Percentiles rank a stretch among this genome's conserved stretches.
Evolutionary conservation across 2,329 filamentous ascomycete species (phyloP).

Genomic region (Claviceps lovelessii): DNA sequence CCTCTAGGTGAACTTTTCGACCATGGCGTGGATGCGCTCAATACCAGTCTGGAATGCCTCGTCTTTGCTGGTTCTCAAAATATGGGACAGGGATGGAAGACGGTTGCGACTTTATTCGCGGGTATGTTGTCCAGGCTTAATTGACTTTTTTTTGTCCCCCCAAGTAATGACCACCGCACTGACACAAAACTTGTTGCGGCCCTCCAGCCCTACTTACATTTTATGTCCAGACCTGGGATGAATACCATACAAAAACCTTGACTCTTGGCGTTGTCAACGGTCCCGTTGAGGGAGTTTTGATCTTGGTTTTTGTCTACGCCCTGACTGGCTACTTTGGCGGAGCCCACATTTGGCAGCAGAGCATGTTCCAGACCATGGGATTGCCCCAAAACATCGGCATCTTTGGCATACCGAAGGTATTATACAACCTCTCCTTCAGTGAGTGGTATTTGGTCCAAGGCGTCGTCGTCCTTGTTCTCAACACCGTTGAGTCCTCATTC

Average conservation of each 20-base stretch:
- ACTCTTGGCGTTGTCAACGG: constrained; percentile 86
- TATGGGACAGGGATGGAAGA: constrained; percentile 83
- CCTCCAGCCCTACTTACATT: constrained; percentile 74
- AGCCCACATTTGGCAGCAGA: constrained; percentile 83
- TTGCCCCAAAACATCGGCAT: constrained; percentile 50
- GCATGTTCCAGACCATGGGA: constrained; percentile 58
- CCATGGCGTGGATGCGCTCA: constrained; percentile 91
- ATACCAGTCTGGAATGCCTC: constrained; percentile 85
- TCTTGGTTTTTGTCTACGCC: constrained; percentile 66
- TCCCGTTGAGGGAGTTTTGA: constrained; percentile 85
- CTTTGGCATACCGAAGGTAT: constrained; percentile 47
- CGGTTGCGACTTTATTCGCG: constrained; percentile 68
- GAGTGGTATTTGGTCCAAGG: constrained; percentile 91
- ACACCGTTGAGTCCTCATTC: constrained; percentile 62
- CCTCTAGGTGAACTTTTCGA: constrained; percentile 94
- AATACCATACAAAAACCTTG: constrained; percentile 94
- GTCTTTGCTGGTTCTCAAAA: constrained; percentile 89
- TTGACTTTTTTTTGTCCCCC: background rate
- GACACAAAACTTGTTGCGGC: background rate
- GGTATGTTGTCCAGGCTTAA: constrained; percentile 30
- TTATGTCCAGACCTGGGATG: constrained; percentile 98
- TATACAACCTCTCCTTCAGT: constrained; percentile 76
- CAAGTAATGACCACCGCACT: background rate
- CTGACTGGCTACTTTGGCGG: constrained; percentile 76
- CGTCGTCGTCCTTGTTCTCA: constrained; percentile 64